Base-by-base conservation (phyloP, 176 grass and related monocot genomes). In the Bromus sterilis region DNA sequence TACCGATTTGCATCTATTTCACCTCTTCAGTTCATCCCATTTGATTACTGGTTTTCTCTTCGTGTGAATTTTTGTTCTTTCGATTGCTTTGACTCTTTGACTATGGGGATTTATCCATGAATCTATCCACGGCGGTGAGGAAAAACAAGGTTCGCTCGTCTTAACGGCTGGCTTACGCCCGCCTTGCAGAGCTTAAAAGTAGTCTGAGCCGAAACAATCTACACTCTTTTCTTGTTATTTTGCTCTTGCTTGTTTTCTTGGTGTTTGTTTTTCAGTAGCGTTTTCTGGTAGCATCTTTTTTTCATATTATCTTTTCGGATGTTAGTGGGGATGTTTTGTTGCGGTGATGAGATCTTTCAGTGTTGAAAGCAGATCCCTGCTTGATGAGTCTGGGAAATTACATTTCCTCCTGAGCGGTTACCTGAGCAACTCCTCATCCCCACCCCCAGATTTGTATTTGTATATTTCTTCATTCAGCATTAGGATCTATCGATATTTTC, bases 401-500 rank as follows among this genome's bases (percentile, higher is more conserved):
- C 60, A 24, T 81, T 86, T 95, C 85, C 86, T 90, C 87, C 87
- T 95, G 87, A 91, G 89, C 87, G 89, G 89, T 92, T 92, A 92
- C 80, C 89, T 89, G 93, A 94, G 89, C 93, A 94, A 91, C 77
- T 18, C 14, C n/a, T n/a, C 15, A 21, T 51, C 0, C 18, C 20
- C 6, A 20, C 21, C n/a, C n/a, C n/a, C n/a, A n/a, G n/a, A n/a
- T n/a, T n/a, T n/a, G n/a, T n/a, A n/a, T n/a, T n/a, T n/a, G n/a
- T n/a, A n/a, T n/a, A n/a, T n/a, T n/a, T n/a, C n/a, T n/a, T n/a
- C n/a, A n/a, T n/a, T n/a, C n/a, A n/a, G n/a, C n/a, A n/a, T n/a
- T n/a, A n/a, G n/a, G n/a, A n/a, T n/a, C n/a, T n/a, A n/a, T n/a
- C n/a, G n/a, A n/a, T n/a, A n/a, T n/a, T n/a, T n/a, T n/a, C n/a